These are phyloP conservation scores for Capillidium rhysosporum DNA, from an alignment of 371 early-diverging fungal genomes.

Conservation along the genomic window DNA sequence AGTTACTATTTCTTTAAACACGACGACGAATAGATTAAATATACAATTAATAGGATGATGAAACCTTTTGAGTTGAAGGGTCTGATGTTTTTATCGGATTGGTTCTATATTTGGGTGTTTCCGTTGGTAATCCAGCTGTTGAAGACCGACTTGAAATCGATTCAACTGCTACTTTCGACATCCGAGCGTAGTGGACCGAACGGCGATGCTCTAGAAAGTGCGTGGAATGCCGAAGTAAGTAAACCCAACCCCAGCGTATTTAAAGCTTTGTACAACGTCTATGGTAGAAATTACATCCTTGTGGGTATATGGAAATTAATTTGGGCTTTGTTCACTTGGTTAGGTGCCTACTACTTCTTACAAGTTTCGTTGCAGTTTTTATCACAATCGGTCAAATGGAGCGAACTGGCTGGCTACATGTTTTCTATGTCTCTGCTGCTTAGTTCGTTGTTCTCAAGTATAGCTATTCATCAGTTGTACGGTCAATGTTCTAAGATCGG, in stretches of 20 bases:
- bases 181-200: constrained; percentile 9
- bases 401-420: constrained; percentile 18
- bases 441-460: constrained; percentile 16
- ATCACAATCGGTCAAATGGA: constrained; percentile 6
- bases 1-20: too few relatives aligned
- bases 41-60: too few relatives aligned
- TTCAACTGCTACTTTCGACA: constrained; percentile 8
- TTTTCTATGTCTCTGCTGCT: constrained; percentile 25
- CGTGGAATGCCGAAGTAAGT: constrained; percentile 9
- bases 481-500: constrained; percentile 31
- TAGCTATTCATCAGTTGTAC: constrained; percentile 33
- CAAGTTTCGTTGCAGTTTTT: constrained; percentile 18
- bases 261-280: constrained; percentile 9
- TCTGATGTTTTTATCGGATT: constrained; percentile 11
- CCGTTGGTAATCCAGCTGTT: constrained; percentile 9
- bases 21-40: too few relatives aligned
- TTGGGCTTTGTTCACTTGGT: constrained; percentile 33
- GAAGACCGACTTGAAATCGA: constrained; percentile 8
- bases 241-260: constrained; percentile 8
- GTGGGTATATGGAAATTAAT: constrained; percentile 35
- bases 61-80: constrained; percentile 11
- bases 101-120: constrained; percentile 15
- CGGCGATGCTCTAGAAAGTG: constrained; percentile 11
- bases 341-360: constrained; percentile 27
- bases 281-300: constrained; percentile 15